phyloP scores from a whole-genome alignment of 495 filamentous ascomycete species.

The Daldinia decipiens region DNA sequence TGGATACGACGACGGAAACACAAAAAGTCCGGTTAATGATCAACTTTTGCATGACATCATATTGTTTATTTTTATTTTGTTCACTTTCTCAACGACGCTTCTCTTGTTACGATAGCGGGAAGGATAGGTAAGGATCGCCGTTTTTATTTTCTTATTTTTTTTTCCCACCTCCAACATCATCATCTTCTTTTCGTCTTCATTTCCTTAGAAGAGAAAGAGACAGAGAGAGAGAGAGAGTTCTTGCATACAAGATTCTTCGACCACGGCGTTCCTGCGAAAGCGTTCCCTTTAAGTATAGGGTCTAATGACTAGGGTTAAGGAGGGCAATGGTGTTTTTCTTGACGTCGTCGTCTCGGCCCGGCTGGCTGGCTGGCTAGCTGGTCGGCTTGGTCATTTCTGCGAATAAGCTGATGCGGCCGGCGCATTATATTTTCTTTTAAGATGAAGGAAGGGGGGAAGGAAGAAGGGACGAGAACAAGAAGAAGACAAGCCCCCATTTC shows the following conservation, averaged over 20 bases:
- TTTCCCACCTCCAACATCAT: neutral
- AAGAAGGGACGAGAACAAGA: neutral
- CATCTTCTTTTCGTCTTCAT: neutral
- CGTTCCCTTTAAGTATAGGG: constrained; percentile 30
- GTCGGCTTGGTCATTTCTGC: constrained; percentile 3
- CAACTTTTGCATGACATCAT: constrained; percentile 45
- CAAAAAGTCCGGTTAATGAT: constrained; percentile 35
- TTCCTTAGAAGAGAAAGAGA: constrained; percentile 3
- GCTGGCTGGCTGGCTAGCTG: constrained; percentile 14
- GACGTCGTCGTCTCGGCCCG: constrained; percentile 14
- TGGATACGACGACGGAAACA: neutral
- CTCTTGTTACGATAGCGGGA: constrained; percentile 40
- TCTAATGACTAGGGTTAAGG: constrained; percentile 36
- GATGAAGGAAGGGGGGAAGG: neutral
- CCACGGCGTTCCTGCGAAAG: constrained; percentile 35
- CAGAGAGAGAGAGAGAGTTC: constrained; percentile 19
- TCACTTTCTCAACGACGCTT: constrained; percentile 35
- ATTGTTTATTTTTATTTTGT: constrained; percentile 14
- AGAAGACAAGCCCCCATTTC: constrained; percentile 2
- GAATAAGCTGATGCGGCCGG: constrained; percentile 17
- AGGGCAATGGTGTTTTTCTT: constrained; percentile 25
- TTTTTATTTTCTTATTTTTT: neutral
- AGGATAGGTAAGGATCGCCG: constrained; percentile 17
- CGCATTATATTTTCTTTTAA: constrained; percentile 8
- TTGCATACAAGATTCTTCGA: constrained; percentile 34